Evolutionary conservation across 305 asterid species (phyloP).

Genomic region (Fraxinus dipetala): DNA sequence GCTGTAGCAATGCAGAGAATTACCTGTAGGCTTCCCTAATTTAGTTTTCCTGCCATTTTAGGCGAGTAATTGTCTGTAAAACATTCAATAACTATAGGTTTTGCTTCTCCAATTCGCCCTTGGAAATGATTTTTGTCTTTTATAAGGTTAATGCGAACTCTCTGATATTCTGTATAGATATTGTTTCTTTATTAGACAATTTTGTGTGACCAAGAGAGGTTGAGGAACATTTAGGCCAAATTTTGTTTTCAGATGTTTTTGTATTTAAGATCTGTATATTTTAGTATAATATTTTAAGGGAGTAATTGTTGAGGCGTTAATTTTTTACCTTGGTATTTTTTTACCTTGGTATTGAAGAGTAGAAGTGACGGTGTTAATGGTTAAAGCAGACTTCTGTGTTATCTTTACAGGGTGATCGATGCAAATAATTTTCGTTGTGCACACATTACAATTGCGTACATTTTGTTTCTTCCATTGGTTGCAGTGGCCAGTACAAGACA

Average conservation of each 20-base stretch:
- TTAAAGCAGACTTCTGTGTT: neutral
- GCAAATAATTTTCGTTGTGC: neutral
- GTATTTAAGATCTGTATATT: neutral
- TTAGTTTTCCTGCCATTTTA: slow-evolving; percentile 5
- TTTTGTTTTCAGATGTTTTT: neutral
- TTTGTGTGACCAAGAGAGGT: neutral
- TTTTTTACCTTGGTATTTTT: neutral
- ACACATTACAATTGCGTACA: neutral
- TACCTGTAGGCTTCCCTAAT: neutral
- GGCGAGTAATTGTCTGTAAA: neutral
- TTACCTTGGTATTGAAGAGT: neutral
- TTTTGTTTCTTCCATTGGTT: neutral
- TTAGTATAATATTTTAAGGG: neutral
- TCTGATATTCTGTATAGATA: neutral
- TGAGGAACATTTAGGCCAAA: neutral
- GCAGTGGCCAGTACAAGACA: neutral
- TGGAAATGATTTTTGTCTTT: neutral
- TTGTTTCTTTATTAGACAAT: neutral
- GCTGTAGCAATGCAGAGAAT: slow-evolving; percentile 42
- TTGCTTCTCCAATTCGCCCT: slow-evolving; percentile 1
- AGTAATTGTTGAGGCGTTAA: neutral
- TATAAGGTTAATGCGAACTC: neutral
- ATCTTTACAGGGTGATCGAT: neutral
- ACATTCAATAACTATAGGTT: neutral
- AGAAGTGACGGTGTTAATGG: neutral